A percentile compares a stretch with the other conserved stretches of the same genome.
Conservation (phyloP, 2,329 filamentous ascomycete species). For the Chaetothyriales sp. region DNA sequence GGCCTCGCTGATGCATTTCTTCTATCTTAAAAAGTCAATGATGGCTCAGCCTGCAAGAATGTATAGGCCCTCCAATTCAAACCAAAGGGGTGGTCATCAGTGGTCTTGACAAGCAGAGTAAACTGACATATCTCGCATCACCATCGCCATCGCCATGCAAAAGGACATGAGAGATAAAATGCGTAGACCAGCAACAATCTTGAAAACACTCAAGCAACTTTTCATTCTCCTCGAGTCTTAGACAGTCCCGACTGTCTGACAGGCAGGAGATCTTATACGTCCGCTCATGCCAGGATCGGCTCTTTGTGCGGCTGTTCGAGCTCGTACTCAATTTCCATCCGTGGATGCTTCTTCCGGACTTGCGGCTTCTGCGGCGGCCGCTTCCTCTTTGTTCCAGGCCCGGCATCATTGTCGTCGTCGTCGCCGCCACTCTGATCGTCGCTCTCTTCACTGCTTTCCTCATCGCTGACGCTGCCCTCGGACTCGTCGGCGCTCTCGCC, state of each 20-base stretch:
- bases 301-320: constrained; percentile 47
- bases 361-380: constrained; percentile 36
- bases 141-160: too few relatives aligned
- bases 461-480: constrained; percentile 30
- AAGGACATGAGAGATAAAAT: too few relatives aligned
- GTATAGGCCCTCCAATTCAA: too few relatives aligned
- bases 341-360: constrained; percentile 47
- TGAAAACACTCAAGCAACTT: not conserved
- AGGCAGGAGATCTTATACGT: not conserved
- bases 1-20: too few relatives aligned
- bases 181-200: too few relatives aligned
- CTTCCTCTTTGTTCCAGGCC: constrained; percentile 42
- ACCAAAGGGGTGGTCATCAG: too few relatives aligned
- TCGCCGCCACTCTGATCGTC: constrained; percentile 37
- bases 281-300: constrained; percentile 24
- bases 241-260: not conserved
- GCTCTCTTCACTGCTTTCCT: constrained; percentile 38
- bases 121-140: too few relatives aligned
- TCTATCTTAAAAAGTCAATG: too few relatives aligned
- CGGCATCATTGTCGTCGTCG: constrained; percentile 29
- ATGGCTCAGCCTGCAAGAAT: too few relatives aligned
- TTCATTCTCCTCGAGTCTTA: not conserved
- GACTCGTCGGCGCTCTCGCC: constrained; percentile 45
- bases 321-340: constrained; percentile 64
- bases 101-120: too few relatives aligned